phyloP scores from a whole-genome alignment of 23 red algal species.

The Cyanidioschyzon merolae region DNA sequence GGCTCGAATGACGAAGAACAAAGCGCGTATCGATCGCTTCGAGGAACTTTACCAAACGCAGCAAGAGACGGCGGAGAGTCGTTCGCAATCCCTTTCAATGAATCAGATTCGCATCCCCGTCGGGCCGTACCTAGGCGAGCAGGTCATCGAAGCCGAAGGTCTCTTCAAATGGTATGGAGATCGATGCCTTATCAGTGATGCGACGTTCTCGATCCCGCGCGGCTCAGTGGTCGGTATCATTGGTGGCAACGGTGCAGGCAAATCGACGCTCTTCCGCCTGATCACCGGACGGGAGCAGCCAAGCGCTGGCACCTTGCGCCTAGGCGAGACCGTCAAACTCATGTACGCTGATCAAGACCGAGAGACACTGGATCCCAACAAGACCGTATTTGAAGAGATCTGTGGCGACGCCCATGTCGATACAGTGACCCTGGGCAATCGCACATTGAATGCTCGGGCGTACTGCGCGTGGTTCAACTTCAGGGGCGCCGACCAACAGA shows the following conservation, averaged over 20 bases:
- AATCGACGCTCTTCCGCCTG: slow-evolving; percentile 65
- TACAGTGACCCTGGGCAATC: slow-evolving; percentile 21
- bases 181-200: slow-evolving; percentile 52
- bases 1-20: slow-evolving; percentile 58
- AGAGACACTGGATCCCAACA: slow-evolving; percentile 37
- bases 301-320: slow-evolving; percentile 41
- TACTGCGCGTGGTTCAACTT: slow-evolving; percentile 94
- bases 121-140: slow-evolving; percentile 57
- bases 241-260: slow-evolving; percentile 65
- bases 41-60: slow-evolving; percentile 49
- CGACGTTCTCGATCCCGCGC: slow-evolving; percentile 55
- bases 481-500: slow-evolving; percentile 63
- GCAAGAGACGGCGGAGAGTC: neutral
- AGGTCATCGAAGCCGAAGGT: slow-evolving; percentile 64
- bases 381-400: slow-evolving; percentile 63
- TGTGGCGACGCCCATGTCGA: slow-evolving; percentile 47
- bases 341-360: slow-evolving; percentile 87
- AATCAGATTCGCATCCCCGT: slow-evolving; percentile 66
- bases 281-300: slow-evolving; percentile 63
- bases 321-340: slow-evolving; percentile 68
- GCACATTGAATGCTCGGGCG: slow-evolving; percentile 51
- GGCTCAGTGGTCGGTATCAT: slow-evolving; percentile 77
- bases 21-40: slow-evolving; percentile 55
- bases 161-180: slow-evolving; percentile 61
- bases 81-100: neutral